phyloP scores from a whole-genome alignment of 768 basidiomycete genomes.

The Panus rudis region DNA sequence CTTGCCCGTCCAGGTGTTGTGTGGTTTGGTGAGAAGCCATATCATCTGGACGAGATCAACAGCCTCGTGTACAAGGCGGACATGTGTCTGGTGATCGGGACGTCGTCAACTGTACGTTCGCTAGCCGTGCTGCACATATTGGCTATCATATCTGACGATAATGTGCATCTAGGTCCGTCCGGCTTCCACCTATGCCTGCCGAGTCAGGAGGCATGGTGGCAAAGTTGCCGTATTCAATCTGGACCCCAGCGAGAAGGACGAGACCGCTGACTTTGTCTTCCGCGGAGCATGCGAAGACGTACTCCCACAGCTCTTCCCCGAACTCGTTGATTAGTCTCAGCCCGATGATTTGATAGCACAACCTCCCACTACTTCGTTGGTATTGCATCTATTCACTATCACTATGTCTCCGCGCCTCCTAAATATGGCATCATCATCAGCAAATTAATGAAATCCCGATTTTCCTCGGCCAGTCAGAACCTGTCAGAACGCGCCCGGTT shows the following conservation, averaged over 20 bases:
- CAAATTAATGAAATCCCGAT: too few species aligned
- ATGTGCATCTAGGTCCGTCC: constrained; percentile 30
- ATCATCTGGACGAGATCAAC: constrained; percentile 23
- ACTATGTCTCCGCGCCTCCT: too few species aligned
- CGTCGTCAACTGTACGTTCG: constrained; percentile 29
- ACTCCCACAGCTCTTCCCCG: constrained; percentile 31
- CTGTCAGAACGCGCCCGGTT: too few species aligned
- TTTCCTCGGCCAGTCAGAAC: too few species aligned
- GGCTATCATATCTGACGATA: too few species aligned
- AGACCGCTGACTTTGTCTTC: constrained; percentile 42
- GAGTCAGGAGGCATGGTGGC: constrained; percentile 23
- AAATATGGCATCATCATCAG: too few species aligned
- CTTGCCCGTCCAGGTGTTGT: constrained; percentile 34
- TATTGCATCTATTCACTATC: too few species aligned
- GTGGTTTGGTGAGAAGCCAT: constrained; percentile 34
- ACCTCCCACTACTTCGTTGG: too few species aligned
- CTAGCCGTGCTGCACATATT: too few species aligned
- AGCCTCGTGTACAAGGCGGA: constrained; percentile 23
- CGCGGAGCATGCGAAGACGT: constrained; percentile 41
- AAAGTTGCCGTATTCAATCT: constrained; percentile 30
- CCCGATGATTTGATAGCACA: too few species aligned
- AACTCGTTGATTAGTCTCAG: too few species aligned
- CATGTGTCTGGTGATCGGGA: constrained; percentile 33
- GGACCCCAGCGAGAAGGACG: constrained; percentile 25
- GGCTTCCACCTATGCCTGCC: constrained; percentile 21